Evolutionary conservation across 2,329 filamentous ascomycete species (phyloP).

Genomic region (Sordariomycetes sp.): DNA sequence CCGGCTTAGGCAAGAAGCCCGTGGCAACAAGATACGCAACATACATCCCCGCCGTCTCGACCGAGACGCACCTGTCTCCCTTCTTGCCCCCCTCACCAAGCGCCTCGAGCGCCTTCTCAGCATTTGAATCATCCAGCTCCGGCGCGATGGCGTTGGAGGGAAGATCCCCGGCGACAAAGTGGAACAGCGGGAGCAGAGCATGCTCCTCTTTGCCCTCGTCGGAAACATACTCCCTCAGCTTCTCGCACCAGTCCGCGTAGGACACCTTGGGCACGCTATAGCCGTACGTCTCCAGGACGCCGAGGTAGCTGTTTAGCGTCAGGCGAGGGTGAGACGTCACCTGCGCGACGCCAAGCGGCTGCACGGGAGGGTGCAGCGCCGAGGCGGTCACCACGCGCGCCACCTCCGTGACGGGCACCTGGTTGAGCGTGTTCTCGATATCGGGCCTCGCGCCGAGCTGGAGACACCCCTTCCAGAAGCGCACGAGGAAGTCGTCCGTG

Average conservation of each 20-base stretch:
- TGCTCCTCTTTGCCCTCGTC: slow-evolving; percentile 15
- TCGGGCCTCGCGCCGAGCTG: slow-evolving; percentile 62
- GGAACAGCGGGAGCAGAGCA: slow-evolving; percentile 47
- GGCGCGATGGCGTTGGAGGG: slow-evolving; percentile 55
- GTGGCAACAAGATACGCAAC: slow-evolving; percentile 43
- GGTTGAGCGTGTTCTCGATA: slow-evolving; percentile 80
- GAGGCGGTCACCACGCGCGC: slow-evolving; percentile 66
- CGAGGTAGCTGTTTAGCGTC: slow-evolving; percentile 66
- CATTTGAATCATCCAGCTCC: slow-evolving; percentile 51
- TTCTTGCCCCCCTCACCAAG: slow-evolving; percentile 32
- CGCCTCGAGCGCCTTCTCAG: slow-evolving; percentile 37
- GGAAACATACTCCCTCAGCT: slow-evolving; percentile 18
- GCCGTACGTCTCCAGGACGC: slow-evolving; percentile 56
- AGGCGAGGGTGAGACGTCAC: slow-evolving; percentile 70
- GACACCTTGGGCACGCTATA: slow-evolving; percentile 54
- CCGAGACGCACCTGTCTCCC: slow-evolving; percentile 37
- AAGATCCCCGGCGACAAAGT: slow-evolving; percentile 57
- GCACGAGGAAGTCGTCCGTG: slow-evolving; percentile 82
- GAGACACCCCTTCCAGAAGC: slow-evolving; percentile 76
- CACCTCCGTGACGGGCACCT: slow-evolving; percentile 77
- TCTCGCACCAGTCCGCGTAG: slow-evolving; percentile 56
- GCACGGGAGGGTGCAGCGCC: slow-evolving; percentile 45
- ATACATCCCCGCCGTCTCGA: slow-evolving; percentile 45
- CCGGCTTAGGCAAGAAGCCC: slow-evolving; percentile 40
- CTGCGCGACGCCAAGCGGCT: slow-evolving; percentile 44